Base-by-base conservation (phyloP, 768 basidiomycete species). In the Termitomyces sp. region DNA sequence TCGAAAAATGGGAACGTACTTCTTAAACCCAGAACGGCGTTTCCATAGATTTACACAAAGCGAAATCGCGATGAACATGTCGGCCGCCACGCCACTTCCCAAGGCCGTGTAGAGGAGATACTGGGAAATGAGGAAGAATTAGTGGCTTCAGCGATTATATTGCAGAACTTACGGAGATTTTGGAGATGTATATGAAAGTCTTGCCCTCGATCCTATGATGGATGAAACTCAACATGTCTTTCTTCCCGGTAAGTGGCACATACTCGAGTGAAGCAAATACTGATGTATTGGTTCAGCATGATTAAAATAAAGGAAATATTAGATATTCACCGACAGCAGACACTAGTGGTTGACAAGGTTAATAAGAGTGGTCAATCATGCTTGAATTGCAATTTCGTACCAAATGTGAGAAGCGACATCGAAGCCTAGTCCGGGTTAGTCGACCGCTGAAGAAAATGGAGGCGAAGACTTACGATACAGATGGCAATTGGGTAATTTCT, bases 51-150 rank as follows among this genome's bases (percentile, higher is more conserved):
- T 54, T n/a, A 57, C 3, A 20, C 61, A 58, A 14, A 64, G 58
- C 12, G 58, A 57, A 6, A 20, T 32, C 12, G 58, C 63, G 22
- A 64, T 55, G 27, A 64, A 12, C 1, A 42, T 8, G 26, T 64
- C 63, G 4, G 63, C 55, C 16, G 36, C 48, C 12, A 64, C 55
- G 2, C 58, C 58, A 32, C 50, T 53, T 34, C 24, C 55, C 20
- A 64, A 24, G 6, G 56, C 53, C 18, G 60, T 55, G 40, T 62
- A 62, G 12, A 64, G 49, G n/a, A 59, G 49, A 34, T 59, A 62
- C 63, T 64, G 16, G 18, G 24, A n/a, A 6, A 22, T 43, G 12
- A 22, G 45, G 10, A 20, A 7, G n/a, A 14, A 9, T 14, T 20
- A 7, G 36, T 2, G 36, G 4, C 12, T 30, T 30, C 1, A 33